Evolutionary conservation across 2,329 filamentous ascomycete species (phyloP), one percentile per base, ranked within the genome.

Genomic region (Colletotrichum salicis): DNA sequence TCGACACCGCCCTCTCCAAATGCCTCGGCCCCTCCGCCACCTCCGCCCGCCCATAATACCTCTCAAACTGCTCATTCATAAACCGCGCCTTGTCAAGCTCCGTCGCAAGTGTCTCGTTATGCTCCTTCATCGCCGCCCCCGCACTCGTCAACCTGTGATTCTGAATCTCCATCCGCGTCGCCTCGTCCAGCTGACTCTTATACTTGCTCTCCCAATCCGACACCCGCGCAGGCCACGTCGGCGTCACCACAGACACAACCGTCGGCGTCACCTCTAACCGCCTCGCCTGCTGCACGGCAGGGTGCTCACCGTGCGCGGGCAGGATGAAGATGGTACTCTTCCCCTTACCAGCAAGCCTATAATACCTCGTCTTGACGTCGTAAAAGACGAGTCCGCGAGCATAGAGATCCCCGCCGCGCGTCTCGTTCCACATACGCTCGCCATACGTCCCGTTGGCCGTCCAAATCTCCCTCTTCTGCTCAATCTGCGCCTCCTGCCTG

Each of bases 321-420:
- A 89, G 79, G 8, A 90, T 79, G 75, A 89, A 90, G 70, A 90
- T 79, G 59, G 87, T 86, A 2, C 83, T 81, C 45, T 79, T 78
- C 0, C 84, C 84, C 15, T 81, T 81, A 22, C 82, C 82, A 29
- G 84, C 83, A 29, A 89, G 75, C 22, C 88, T 86, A 76, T 86
- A 88, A 77, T 85, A 90, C 3, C 88, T 81, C 29, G 88, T 88
- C 37, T 74, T 76, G 12, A 90, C 72, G 75, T 89, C 85, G 22
- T 89, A 77, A 24, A 81, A 78, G 0, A 87, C 83, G 22, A 90
- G 81, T 0, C 87, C 87, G 12, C 80, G 78, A n/a, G 82, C 78
- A 62, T 81, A 79, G 24, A 77, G 77, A 5, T 76, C 75, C 0
- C 79, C 79, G 5, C 76, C 78, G 27, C 76, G 75, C 29, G 78